Evolutionary conservation across 208 protist species (phyloP).

Genomic region (Polymyxa betae): DNA sequence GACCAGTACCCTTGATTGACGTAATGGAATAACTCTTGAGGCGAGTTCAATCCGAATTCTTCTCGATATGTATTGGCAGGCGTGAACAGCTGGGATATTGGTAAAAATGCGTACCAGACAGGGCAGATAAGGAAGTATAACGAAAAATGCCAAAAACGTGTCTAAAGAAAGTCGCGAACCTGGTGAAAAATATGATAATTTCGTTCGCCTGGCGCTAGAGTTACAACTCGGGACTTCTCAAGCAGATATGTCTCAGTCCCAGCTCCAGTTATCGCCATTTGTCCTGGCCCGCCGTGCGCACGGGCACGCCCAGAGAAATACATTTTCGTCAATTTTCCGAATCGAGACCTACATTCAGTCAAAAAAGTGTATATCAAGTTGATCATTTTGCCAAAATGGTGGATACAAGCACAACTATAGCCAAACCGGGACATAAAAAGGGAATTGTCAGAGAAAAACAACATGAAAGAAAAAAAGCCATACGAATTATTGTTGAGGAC

Average conservation of each 20-base stretch:
- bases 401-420: background rate
- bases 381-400: background rate
- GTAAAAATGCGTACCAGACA: background rate
- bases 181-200: conserved; percentile 68
- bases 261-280: conserved; percentile 39
- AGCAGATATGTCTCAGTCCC: conserved; percentile 48
- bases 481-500: conserved; percentile 78
- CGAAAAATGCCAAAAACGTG: background rate
- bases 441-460: background rate
- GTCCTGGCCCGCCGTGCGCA: background rate
- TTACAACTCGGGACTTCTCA: conserved; percentile 53
- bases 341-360: conserved; percentile 59
- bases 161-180: background rate
- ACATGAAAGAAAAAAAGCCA: conserved; percentile 2
- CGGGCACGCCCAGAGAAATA: conserved; percentile 69
- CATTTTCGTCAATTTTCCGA: conserved; percentile 80
- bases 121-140: background rate
- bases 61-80: background rate
- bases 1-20: conserved; percentile 17
- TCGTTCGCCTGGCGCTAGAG: conserved; percentile 58
- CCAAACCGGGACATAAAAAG: background rate
- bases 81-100: conserved; percentile 4
- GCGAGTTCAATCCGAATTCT: background rate
- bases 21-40: background rate
- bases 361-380: background rate